Conservation (phyloP, 1,284 basidiomycete genomes). For the Trichosporon sp. region DNA sequence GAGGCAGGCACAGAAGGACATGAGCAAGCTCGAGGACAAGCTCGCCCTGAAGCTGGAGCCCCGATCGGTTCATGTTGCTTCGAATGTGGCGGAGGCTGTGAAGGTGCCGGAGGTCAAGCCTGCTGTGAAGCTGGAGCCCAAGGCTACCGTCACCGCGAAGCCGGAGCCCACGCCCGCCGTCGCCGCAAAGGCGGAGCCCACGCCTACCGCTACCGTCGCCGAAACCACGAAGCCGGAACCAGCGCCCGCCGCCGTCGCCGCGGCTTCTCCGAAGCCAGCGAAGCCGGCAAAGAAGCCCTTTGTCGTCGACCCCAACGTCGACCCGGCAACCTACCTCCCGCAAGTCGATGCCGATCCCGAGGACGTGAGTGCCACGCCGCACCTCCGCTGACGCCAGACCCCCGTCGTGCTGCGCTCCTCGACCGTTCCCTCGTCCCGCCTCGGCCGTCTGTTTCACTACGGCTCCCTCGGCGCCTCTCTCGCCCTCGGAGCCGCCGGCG, state of each 20-base stretch:
- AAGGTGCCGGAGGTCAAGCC: too few species aligned
- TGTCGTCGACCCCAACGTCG: neutral
- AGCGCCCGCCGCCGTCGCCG: slow-evolving; percentile 2
- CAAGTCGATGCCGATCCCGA: slow-evolving; percentile 10
- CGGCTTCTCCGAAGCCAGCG: neutral
- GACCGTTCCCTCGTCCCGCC: slow-evolving; percentile 72
- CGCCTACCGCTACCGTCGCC: neutral
- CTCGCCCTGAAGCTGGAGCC: too few species aligned
- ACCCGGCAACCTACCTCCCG: slow-evolving; percentile 8
- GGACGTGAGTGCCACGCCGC: slow-evolving; percentile 5
- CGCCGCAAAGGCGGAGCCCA: neutral
- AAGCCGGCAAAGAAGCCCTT: neutral
- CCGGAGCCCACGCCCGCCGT: neutral
- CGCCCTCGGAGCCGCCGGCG: slow-evolving; percentile 50
- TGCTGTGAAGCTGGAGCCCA: too few species aligned
- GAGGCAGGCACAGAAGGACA: neutral
- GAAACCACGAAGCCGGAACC: neutral
- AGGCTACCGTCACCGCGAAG: too few species aligned
- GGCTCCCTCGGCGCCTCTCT: slow-evolving; percentile 56
- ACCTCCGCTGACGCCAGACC: slow-evolving; percentile 1
- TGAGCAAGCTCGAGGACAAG: neutral
- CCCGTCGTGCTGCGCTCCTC: slow-evolving; percentile 41
- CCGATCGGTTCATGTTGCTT: too few species aligned
- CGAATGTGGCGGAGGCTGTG: too few species aligned
- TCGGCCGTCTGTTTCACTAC: slow-evolving; percentile 85